phyloP scores from a whole-genome alignment of 1,284 basidiomycete genomes.

The Pseudozyma tsukubaensis region DNA sequence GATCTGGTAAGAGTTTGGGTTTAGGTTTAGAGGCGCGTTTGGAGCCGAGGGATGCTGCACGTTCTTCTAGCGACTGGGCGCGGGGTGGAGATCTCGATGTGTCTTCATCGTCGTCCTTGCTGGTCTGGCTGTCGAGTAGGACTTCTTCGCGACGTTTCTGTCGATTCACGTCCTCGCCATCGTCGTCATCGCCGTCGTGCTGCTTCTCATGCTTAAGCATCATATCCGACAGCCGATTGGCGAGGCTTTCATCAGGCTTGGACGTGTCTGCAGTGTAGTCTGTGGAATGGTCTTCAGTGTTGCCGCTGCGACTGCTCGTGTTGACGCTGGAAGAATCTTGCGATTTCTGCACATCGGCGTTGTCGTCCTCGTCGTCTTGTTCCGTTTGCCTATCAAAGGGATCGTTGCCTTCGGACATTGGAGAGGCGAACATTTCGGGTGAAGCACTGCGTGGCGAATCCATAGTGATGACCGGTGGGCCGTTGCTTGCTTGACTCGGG shows the following conservation, averaged over 20 bases:
- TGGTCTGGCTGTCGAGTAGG: not conserved
- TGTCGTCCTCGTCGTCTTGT: not conserved
- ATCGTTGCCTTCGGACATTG: slow-evolving; percentile 9
- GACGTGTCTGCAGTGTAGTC: slow-evolving; percentile 13
- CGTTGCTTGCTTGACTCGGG: not conserved
- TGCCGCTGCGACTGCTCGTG: not conserved
- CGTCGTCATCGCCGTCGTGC: not conserved
- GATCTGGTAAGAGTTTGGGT: slow-evolving; percentile 37
- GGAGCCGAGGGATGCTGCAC: too few species aligned
- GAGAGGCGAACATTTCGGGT: slow-evolving; percentile 26
- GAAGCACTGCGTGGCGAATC: slow-evolving; percentile 23
- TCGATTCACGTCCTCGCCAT: not conserved
- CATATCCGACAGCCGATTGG: slow-evolving; percentile 11
- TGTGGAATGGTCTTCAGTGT: slow-evolving; percentile 3
- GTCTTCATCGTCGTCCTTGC: not conserved
- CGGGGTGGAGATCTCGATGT: not conserved
- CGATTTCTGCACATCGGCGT: not conserved
- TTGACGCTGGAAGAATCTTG: not conserved
- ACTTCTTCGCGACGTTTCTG: not conserved
- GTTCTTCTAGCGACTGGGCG: slow-evolving; percentile 16
- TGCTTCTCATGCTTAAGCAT: slow-evolving; percentile 19
- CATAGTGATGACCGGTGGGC: slow-evolving; percentile 25
- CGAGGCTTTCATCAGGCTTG: slow-evolving; percentile 21
- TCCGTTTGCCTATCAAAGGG: too few species aligned
- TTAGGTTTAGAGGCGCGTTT: too few species aligned